Percentiles rank a stretch among this genome's conserved stretches.
Conservation (phyloP, 1,284 basidiomycete species). For the Ganoderma lucidum region DNA sequence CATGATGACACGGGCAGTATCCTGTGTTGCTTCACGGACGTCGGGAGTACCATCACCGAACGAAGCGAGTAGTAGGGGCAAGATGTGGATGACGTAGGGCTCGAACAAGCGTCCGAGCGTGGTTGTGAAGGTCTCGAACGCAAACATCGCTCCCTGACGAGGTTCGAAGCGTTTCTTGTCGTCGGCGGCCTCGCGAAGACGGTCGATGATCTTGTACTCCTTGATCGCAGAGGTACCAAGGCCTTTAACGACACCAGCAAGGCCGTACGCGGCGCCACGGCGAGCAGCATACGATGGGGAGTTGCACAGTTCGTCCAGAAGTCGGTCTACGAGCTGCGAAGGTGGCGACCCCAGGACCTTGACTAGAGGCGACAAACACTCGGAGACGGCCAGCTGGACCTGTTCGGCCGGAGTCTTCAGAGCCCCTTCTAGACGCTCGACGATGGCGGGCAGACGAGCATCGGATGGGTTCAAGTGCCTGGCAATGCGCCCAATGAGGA, state of each 20-base stretch:
- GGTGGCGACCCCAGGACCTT: constrained; percentile 73
- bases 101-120: constrained; percentile 93
- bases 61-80: constrained; percentile 86
- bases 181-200: constrained; percentile 81
- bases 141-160: constrained; percentile 95
- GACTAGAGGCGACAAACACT: constrained; percentile 91
- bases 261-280: constrained; percentile 94
- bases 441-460: constrained; percentile 81
- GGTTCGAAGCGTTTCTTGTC: constrained; percentile 91
- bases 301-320: constrained; percentile 81
- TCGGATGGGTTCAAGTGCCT: constrained; percentile 86
- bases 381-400: constrained; percentile 96
- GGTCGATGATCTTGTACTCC: constrained; percentile 82
- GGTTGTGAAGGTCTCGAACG: constrained; percentile 90
- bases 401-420: constrained; percentile 96
- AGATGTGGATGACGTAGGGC: constrained; percentile 89
- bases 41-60: constrained; percentile 94
- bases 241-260: constrained; percentile 94
- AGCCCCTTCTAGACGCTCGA: constrained; percentile 91
- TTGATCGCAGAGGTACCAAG: constrained; percentile 88
- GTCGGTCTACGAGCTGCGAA: constrained; percentile 76
- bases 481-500: constrained; percentile 94
- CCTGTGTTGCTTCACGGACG: constrained; percentile 95
- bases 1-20: constrained; percentile 96
- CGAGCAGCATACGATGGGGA: constrained; percentile 91